Percentiles rank a stretch among this genome's conserved stretches.
phyloP scores from a whole-genome alignment of 768 basidiomycete species.

The Saitozyma sp. region DNA sequence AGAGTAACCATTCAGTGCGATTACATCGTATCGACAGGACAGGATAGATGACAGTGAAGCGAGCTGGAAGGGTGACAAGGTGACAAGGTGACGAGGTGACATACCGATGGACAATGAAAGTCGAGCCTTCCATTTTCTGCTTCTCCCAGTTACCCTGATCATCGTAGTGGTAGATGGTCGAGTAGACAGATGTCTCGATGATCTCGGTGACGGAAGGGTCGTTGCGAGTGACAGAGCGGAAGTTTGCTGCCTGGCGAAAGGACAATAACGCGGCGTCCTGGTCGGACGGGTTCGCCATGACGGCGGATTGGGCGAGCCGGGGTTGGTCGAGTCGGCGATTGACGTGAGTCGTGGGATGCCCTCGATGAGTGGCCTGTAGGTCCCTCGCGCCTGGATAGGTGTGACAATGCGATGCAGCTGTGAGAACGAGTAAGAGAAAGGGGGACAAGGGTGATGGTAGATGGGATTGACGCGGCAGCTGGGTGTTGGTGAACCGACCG shows the following conservation, averaged over 20 bases:
- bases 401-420: too few species aligned
- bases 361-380: too few species aligned
- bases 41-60: neutral
- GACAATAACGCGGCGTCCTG: neutral
- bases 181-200: slow-evolving; percentile 34
- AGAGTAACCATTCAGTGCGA: neutral
- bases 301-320: neutral
- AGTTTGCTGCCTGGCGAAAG: slow-evolving; percentile 30
- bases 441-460: too few species aligned
- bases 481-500: too few species aligned
- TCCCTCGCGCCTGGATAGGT: too few species aligned
- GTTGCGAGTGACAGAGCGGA: slow-evolving; percentile 29
- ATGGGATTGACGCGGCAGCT: too few species aligned
- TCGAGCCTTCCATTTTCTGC: slow-evolving; percentile 42
- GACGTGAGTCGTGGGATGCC: too few species aligned
- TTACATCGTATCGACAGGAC: neutral
- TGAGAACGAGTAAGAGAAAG: too few species aligned
- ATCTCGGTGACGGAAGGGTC: slow-evolving; percentile 36
- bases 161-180: slow-evolving; percentile 39
- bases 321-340: too few species aligned
- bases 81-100: slow-evolving; percentile 1
- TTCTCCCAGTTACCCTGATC: slow-evolving; percentile 38
- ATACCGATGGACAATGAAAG: slow-evolving; percentile 41
- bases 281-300: neutral
- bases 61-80: neutral